A percentile compares a stretch with the other conserved stretches of the same genome.
These are phyloP conservation scores for Cyclotella baltica DNA, from an alignment of 108 stramenopile genomes.

Conservation along the genomic window DNA sequence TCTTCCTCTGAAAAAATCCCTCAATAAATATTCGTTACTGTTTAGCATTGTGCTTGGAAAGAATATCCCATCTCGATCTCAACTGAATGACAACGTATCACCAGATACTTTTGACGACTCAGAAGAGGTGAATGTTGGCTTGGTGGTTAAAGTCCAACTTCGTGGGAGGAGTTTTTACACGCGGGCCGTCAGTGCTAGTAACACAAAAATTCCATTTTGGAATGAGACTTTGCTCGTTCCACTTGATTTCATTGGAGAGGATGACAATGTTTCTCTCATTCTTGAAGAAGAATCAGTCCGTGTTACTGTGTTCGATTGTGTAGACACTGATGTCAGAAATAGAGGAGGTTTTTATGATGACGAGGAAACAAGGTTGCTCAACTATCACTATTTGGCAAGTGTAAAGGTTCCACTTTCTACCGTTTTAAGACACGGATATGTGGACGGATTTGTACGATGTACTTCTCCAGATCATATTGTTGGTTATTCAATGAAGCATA, in stretches of 20 bases:
- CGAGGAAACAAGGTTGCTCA: constrained; percentile 46
- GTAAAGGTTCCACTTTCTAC: constrained; percentile 64
- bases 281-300: constrained; percentile 60
- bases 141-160: constrained; percentile 28
- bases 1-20: constrained; percentile 10
- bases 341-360: constrained; percentile 67
- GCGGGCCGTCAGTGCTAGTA: constrained; percentile 32
- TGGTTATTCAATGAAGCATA: constrained; percentile 56
- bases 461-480: constrained; percentile 59
- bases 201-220: constrained; percentile 59
- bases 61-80: constrained; percentile 37
- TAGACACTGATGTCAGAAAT: constrained; percentile 47
- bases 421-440: constrained; percentile 58
- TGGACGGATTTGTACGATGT: constrained; percentile 73
- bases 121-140: constrained; percentile 10
- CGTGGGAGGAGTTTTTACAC: constrained; percentile 30
- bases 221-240: constrained; percentile 70
- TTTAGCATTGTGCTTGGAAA: constrained; percentile 37
- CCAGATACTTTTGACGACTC: not conserved
- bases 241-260: constrained; percentile 57
- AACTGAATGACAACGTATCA: not conserved
- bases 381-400: constrained; percentile 60
- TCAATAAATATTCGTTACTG: constrained; percentile 31
- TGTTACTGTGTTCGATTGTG: constrained; percentile 64
- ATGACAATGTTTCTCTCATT: constrained; percentile 24